Evolutionary conservation across 208 protist genomes (phyloP).

Genomic region (Leishmania braziliensis): DNA sequence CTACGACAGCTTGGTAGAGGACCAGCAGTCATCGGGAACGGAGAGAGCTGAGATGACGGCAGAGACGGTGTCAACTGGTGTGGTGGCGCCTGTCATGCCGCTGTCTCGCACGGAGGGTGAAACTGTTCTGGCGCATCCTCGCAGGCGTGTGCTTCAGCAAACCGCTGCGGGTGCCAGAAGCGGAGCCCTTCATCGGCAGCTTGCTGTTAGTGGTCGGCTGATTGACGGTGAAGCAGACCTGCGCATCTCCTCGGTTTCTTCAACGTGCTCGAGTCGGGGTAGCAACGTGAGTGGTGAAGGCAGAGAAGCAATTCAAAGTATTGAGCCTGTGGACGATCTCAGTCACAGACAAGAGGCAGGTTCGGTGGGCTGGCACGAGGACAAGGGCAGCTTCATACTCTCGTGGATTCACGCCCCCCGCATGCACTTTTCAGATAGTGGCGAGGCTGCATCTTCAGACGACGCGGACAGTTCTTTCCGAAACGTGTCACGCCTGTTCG

Average conservation of each 20-base stretch:
- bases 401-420: conserved; percentile 18
- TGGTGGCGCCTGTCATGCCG: background rate
- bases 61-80: background rate
- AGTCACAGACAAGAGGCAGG: background rate
- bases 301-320: background rate
- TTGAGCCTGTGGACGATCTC: background rate
- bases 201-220: background rate
- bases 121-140: background rate
- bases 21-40: background rate
- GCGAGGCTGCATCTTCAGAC: background rate
- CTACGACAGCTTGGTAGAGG: background rate
- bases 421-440: background rate
- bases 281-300: background rate
- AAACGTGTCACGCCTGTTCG: conserved; percentile 13
- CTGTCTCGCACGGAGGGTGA: background rate
- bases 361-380: background rate
- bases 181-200: background rate
- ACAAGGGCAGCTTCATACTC: conserved; percentile 13
- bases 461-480: conserved; percentile 16
- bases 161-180: background rate
- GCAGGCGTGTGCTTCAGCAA: no score
- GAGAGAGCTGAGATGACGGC: background rate
- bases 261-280: background rate
- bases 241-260: background rate
- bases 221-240: background rate